Evolutionary conservation across 2,329 filamentous ascomycete genomes (phyloP), one percentile per base, ranked within the genome.

Genomic region (Venturia asperata): DNA sequence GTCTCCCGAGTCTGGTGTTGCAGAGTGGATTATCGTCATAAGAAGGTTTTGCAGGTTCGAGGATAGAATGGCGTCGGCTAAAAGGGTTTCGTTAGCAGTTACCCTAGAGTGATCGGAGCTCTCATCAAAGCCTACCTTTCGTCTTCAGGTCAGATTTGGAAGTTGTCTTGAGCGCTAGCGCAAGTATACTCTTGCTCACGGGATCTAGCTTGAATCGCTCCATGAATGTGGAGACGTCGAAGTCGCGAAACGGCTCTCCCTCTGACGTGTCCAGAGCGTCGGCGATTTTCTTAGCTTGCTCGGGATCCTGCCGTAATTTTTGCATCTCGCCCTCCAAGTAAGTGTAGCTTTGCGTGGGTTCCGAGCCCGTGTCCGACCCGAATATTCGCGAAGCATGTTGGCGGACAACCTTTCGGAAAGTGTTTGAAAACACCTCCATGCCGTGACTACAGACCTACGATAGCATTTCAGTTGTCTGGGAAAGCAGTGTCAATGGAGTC

Each of bases 401-500:
- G 77, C 89, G 89, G 74, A 99, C 86, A 75, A 97, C 83, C 78
- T 93, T 91, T 77, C 91, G 88, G 78, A 99, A 96, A 78, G 94
- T 97, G 81, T 92, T 95, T 67, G 91, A 87, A 77, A 92, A 97
- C 75, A 97, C 92, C 83, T 99, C 95, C 93, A 99, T 99, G 75
- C 92, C 92, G 92, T 96, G 88, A 73, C 93, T 45, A 17, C 21
- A 39, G 34, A 62, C 39, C 55, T 64, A 21, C 30, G 24, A 37
- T 55, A 30, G n/a, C 10, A 17, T 17, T n/a, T 65, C 21, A 65
- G 47, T 27, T 41, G 3, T n/a, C 13, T 30, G 45, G 19, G 7
- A 37, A 39, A 61, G 43, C 42, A 43, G 13, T 30, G 41, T 9
- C 21, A 37, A 17, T 43, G 11, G 30, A 7, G 21, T 27, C 21